Evolutionary conservation across 139 green algal genomes (phyloP), one percentile per base, ranked within the genome.

Genomic region (Chlorella sorokiniana): DNA sequence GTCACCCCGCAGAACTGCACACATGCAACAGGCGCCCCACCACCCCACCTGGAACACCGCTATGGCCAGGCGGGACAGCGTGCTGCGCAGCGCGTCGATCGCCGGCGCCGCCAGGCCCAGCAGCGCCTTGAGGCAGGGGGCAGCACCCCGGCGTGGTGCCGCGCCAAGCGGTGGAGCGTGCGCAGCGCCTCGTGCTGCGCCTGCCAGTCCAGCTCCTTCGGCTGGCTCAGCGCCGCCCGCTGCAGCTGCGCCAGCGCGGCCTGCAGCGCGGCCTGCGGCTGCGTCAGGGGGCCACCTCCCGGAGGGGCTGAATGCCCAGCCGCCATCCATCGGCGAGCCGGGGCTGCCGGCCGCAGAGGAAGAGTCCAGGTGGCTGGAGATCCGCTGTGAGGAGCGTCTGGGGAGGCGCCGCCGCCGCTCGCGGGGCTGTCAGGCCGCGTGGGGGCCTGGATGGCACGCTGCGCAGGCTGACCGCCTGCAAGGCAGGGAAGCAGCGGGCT

Each of bases 151-250:
- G 76, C 25, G 88, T 97, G 90, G 87, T 96, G 87, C 75, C 81
- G 80, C 3, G 93, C 83, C 22, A 95, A 68, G 40, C 93, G 86
- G 37, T 93, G 85, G 7, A 83, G 85, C 42, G 90, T 90, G 23
- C 87, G 88, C 25, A 97, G 71, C 31, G 90, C 93, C 42, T 96
- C 91, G 70, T 91, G 88, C 85, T 97, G 94, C 10, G 79, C 89
- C 69, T 90, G 86, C 94, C 94, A 97, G 86, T 97, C 90, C 54
- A 97, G 86, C 86, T 96, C 93, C 88, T 94, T 95, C 54, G 85
- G 86, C 64, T 93, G 89, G 16, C 92, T 89, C 5, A 82, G 74
- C 67, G 95, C 94, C 45, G 90, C 89, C 69, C 86, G 71, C 68
- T 86, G 67, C 69, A 94, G 81, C 16, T n/a, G 40, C 0, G 33